These are phyloP conservation scores for Clohesyomyces aquaticus DNA, from an alignment of 495 filamentous ascomycete species.

Conservation along the genomic window DNA sequence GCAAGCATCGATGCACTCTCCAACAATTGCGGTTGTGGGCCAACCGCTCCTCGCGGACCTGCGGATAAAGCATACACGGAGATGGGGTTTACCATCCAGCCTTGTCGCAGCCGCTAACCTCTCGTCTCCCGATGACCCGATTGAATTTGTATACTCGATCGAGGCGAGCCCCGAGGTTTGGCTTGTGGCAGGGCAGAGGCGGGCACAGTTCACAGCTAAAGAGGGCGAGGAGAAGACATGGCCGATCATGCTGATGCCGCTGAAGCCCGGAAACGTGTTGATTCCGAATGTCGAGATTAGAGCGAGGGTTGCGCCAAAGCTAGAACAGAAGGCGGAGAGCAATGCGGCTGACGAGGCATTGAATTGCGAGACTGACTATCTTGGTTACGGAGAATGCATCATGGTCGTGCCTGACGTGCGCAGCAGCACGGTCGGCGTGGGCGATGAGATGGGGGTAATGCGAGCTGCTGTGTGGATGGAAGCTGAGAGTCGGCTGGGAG, in stretches of 20 bases:
- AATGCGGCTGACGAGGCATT: slow-evolving; percentile 43
- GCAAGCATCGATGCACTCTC: slow-evolving; percentile 35
- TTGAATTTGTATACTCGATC: slow-evolving; percentile 85
- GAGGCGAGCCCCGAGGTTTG: slow-evolving; percentile 75
- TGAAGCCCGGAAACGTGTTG: slow-evolving; percentile 73
- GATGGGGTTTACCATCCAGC: slow-evolving; percentile 64
- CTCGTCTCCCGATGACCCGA: slow-evolving; percentile 49
- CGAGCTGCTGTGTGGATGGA: slow-evolving; percentile 29
- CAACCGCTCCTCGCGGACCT: slow-evolving; percentile 73
- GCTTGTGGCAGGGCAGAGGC: slow-evolving; percentile 80
- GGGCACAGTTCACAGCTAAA: slow-evolving; percentile 71
- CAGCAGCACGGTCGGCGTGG: slow-evolving; percentile 65
- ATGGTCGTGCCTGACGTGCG: slow-evolving; percentile 73
- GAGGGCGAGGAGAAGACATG: slow-evolving; percentile 56
- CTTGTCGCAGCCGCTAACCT: slow-evolving; percentile 36
- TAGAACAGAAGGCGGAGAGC: slow-evolving; percentile 45
- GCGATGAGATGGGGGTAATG: slow-evolving; percentile 30
- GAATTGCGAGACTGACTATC: slow-evolving; percentile 77
- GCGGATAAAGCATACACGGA: slow-evolving; percentile 72
- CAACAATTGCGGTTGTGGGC: slow-evolving; percentile 61
- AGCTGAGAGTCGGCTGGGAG: slow-evolving; percentile 1
- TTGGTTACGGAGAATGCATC: slow-evolving; percentile 75
- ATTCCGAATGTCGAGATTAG: slow-evolving; percentile 81
- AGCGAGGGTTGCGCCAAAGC: slow-evolving; percentile 41
- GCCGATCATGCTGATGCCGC: slow-evolving; percentile 74